Conservation (phyloP, 83 land plant species). For the Larix sibirica region DNA sequence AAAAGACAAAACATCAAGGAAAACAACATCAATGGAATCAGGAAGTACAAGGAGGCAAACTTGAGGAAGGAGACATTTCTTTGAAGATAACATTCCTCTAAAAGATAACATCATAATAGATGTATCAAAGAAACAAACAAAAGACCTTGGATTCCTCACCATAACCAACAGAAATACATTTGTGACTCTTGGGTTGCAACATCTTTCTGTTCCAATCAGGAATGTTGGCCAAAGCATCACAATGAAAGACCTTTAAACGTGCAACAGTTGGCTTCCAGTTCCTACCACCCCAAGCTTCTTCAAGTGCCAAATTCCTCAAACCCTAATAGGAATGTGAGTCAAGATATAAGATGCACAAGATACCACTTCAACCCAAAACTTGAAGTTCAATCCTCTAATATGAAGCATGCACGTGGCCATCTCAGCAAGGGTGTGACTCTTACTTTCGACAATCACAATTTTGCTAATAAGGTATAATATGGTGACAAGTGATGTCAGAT, state of each 20-base stretch:
- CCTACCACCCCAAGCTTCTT: neutral
- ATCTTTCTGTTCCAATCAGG: neutral
- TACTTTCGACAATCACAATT: neutral
- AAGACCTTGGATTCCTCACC: too few relatives aligned
- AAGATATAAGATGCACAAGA: neutral
- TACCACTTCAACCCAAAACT: neutral
- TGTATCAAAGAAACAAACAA: too few relatives aligned
- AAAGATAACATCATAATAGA: too few relatives aligned
- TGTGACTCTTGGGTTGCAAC: neutral
- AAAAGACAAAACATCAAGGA: too few relatives aligned
- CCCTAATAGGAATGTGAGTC: neutral
- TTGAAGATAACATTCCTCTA: too few relatives aligned
- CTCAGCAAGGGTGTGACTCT: neutral
- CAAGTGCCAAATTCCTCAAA: neutral
- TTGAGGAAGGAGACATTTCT: too few relatives aligned
- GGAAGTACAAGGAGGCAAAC: too few relatives aligned
- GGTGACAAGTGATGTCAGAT: too few relatives aligned
- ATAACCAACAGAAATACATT: neutral
- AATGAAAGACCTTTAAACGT: neutral
- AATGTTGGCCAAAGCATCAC: neutral
- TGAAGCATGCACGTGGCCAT: neutral
- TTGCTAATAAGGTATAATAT: too few relatives aligned
- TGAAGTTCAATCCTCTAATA: neutral
- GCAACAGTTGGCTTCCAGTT: neutral
- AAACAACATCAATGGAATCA: too few relatives aligned